phyloP scores from a whole-genome alignment of 1,139 yeast species.

The Sugiyamaella pinicola region DNA sequence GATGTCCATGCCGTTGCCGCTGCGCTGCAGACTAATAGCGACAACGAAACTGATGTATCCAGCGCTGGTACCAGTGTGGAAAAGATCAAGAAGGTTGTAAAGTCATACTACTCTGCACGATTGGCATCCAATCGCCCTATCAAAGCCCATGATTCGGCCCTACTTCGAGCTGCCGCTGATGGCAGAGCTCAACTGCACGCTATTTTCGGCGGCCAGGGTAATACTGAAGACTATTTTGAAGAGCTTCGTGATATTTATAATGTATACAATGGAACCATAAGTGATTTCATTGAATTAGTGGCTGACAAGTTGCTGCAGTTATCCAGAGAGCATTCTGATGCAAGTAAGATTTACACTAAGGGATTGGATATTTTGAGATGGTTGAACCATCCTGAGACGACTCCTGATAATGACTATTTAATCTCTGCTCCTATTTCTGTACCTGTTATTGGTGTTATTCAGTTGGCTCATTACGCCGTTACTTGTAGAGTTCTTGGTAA shows the following conservation, averaged over 20 bases:
- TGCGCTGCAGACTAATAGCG: constrained; percentile 50
- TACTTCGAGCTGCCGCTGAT: constrained; percentile 61
- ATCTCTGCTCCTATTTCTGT: constrained; percentile 92
- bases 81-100: constrained; percentile 74
- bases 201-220: constrained; percentile 98
- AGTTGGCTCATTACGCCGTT: constrained; percentile 87
- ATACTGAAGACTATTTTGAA: constrained; percentile 95
- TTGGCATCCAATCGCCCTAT: constrained; percentile 53
- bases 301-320: constrained; percentile 69
- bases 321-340: constrained; percentile 71
- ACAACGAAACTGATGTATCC: constrained; percentile 43
- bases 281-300: constrained; percentile 69
- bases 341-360: constrained; percentile 87
- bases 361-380: constrained; percentile 87
- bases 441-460: constrained; percentile 94
- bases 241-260: constrained; percentile 86
- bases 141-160: constrained; percentile 61
- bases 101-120: constrained; percentile 65
- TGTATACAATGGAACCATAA: constrained; percentile 72
- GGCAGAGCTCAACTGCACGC: constrained; percentile 69
- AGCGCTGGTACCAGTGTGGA: constrained; percentile 63
- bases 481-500: constrained; percentile 83
- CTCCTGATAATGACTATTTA: constrained; percentile 88
- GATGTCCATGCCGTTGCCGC: constrained; percentile 93
- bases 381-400: constrained; percentile 80